These are phyloP conservation scores for Suillus variegatus DNA, from an alignment of 768 basidiomycete species.

Conservation along the genomic window DNA sequence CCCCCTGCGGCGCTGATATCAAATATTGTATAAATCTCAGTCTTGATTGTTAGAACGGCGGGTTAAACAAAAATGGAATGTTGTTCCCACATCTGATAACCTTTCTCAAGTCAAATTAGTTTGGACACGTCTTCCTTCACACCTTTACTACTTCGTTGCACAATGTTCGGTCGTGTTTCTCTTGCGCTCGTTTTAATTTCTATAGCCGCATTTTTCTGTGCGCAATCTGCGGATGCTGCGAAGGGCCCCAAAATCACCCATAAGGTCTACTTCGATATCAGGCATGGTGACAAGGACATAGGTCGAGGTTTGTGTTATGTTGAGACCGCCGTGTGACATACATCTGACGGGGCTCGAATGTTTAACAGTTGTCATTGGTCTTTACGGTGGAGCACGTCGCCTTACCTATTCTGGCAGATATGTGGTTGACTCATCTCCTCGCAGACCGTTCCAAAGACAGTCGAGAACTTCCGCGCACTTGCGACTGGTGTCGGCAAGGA, in stretches of 20 bases:
- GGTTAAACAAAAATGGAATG: constrained; percentile 19
- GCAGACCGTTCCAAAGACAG: constrained; percentile 94
- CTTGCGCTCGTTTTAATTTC: constrained; percentile 63
- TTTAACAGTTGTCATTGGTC: constrained; percentile 73
- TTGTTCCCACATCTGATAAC: constrained; percentile 22
- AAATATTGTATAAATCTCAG: neutral
- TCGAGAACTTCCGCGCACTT: constrained; percentile 95
- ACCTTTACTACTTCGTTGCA: constrained; percentile 10
- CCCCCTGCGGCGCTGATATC: neutral
- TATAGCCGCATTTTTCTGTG: constrained; percentile 69
- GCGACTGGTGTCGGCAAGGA: constrained; percentile 79
- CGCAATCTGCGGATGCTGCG: constrained; percentile 72
- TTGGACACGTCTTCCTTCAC: constrained; percentile 28
- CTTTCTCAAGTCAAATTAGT: constrained; percentile 6
- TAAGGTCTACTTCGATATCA: constrained; percentile 94
- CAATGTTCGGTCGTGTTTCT: constrained; percentile 62
- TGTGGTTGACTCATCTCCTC: neutral
- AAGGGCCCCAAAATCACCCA: constrained; percentile 90
- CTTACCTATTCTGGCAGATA: neutral
- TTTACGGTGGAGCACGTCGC: constrained; percentile 79
- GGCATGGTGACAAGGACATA: constrained; percentile 84
- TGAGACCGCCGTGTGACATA: neutral
- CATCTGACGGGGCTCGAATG: constrained; percentile 10
- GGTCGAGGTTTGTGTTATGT: constrained; percentile 65
- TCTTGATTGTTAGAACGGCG: neutral